Percentiles rank a stretch among this genome's conserved stretches.
phyloP scores from a whole-genome alignment of 1,139 yeast species.

The Waltiozyma solani region DNA sequence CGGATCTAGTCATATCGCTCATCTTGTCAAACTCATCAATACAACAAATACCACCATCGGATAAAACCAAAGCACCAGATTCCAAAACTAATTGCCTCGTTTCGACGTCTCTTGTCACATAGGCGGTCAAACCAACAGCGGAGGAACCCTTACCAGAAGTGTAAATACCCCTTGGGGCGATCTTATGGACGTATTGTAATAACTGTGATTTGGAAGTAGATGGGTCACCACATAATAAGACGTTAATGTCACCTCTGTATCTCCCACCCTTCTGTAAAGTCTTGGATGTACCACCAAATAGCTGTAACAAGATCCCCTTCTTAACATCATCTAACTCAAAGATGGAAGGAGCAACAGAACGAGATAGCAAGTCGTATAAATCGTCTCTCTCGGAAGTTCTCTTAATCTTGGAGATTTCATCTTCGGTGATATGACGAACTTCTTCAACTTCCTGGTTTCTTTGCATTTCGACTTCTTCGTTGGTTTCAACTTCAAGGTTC shows the following conservation, averaged over 20 bases:
- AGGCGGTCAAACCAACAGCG: slow-evolving; percentile 97
- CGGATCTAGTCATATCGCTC: slow-evolving; percentile 92
- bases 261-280: slow-evolving; percentile 84
- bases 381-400: slow-evolving; percentile 61
- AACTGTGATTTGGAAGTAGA: slow-evolving; percentile 95
- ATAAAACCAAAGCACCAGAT: slow-evolving; percentile 90
- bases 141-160: slow-evolving; percentile 99
- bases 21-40: slow-evolving; percentile 98
- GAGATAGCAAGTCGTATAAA: slow-evolving; percentile 76
- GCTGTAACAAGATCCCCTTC: slow-evolving; percentile 83
- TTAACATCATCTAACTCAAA: slow-evolving; percentile 95
- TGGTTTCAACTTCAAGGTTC: slow-evolving; percentile 65
- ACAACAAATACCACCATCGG: slow-evolving; percentile 98
- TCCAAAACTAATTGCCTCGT: slow-evolving; percentile 89
- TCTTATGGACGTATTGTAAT: slow-evolving; percentile 88
- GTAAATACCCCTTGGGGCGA: slow-evolving; percentile 95
- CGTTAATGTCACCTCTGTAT: slow-evolving; percentile 91
- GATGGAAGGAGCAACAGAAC: slow-evolving; percentile 92
- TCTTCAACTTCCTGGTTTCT: slow-evolving; percentile 59
- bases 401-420: slow-evolving; percentile 56
- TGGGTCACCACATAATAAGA: slow-evolving; percentile 93
- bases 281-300: slow-evolving; percentile 94
- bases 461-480: slow-evolving; percentile 40
- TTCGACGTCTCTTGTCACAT: slow-evolving; percentile 88
- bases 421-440: slow-evolving; percentile 52